Evolutionary conservation across 1,139 yeast species (phyloP), one percentile per base, ranked within the genome.

Genomic region (Torulaspora globosa): DNA sequence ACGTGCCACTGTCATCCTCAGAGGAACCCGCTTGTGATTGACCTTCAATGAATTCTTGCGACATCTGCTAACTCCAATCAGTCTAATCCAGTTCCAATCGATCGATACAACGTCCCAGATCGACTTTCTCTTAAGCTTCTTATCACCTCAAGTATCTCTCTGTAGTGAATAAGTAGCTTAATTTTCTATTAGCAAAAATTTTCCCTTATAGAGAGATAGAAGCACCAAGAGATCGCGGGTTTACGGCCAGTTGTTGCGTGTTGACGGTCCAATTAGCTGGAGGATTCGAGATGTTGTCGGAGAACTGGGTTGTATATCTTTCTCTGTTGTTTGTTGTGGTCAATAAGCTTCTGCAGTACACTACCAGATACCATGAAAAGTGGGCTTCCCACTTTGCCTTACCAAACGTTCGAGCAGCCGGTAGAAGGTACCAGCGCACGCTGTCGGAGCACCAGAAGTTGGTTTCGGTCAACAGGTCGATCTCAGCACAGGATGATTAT

Each of bases 401-500:
- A 21, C 50, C 52, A 27, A 41, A 49, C 24, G 41, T 41, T 8
- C 47, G 48, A 59, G 35, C 46, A 21, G 40, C 47, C 12, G 44
- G 49, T 28, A 47, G 66, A 19, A 61, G 69, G 41, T 68, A 79
- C 41, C 64, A 70, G 7, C 51, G 52, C 1, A 70, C 75, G 49
- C 71, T 75, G 48, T 56, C 60, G 7, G 77, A 82, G 55, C 76
- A 83, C 39, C 60, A 66, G 7, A 65, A 68, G 21, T 61, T 81
- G 23, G 71, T 76, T 53, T 70, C 69, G 11, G 79, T 82, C 55
- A 76, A 89, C 52, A 70, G 79, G 37, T 59, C 74, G 7, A 76
- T 90, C 12, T 79, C 89, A 51, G 94, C 97, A 5, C 97, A 90
- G 65, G 97, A 92, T 62, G 82, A 92, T 58, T 92, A 90, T 65